Percentiles rank a stretch among this genome's conserved stretches.
These are phyloP conservation scores for Lolium multiflorum DNA, from an alignment of 176 grass and related monocot genomes.

Conservation along the genomic window DNA sequence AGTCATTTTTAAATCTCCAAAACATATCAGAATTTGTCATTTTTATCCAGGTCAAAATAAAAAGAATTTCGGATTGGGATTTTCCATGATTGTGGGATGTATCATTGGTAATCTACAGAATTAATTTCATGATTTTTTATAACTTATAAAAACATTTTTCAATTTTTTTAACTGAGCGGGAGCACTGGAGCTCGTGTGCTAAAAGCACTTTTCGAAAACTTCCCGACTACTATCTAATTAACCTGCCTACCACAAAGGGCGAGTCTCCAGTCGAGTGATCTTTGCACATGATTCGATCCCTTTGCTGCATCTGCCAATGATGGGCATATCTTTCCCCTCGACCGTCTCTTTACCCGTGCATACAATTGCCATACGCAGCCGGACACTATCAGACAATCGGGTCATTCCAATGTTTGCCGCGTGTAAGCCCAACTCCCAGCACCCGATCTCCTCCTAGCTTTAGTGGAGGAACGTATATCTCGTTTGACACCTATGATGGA, in stretches of 20 bases:
- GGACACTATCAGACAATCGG: neutral
- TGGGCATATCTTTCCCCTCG: neutral
- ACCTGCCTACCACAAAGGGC: neutral
- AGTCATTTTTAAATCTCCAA: too few species aligned
- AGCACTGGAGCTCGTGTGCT: too few species aligned
- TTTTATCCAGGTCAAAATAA: too few species aligned
- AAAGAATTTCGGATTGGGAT: too few species aligned
- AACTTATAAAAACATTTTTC: too few species aligned
- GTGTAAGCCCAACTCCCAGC: neutral
- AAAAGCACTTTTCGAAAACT: too few species aligned
- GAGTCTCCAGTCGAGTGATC: neutral
- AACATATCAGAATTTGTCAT: too few species aligned
- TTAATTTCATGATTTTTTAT: too few species aligned
- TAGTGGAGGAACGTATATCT: neutral
- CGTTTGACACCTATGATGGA: neutral
- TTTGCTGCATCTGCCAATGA: neutral
- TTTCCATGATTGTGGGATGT: too few species aligned
- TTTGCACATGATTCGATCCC: conserved; percentile 20
- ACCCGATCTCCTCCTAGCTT: neutral
- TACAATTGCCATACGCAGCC: neutral
- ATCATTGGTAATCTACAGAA: too few species aligned
- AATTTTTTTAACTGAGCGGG: too few species aligned
- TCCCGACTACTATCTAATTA: neutral
- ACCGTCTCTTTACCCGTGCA: neutral
- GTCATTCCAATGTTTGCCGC: neutral